These are phyloP conservation scores for Dryas octopetala DNA, from an alignment of 306 rosid species.

Conservation along the genomic window DNA sequence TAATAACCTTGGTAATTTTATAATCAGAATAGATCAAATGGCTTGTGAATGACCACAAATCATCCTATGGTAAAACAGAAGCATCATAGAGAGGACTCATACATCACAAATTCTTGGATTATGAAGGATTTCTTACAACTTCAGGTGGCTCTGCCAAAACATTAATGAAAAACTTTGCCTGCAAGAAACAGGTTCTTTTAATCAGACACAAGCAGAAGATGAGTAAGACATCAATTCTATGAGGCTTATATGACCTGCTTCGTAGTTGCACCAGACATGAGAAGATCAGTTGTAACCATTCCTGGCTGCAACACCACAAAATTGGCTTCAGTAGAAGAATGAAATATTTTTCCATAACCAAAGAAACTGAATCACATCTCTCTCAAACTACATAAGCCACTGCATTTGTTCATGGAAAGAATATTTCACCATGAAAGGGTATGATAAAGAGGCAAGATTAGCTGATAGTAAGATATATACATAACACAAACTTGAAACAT, in stretches of 20 bases:
- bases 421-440: not conserved
- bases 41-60: not conserved
- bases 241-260: slow-evolving; percentile 62
- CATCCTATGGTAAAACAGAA: not conserved
- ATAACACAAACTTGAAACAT: not conserved
- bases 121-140: slow-evolving; percentile 59
- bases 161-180: slow-evolving; percentile 98
- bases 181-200: slow-evolving; percentile 27
- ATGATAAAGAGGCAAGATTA: not conserved
- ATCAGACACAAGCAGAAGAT: slow-evolving; percentile 11
- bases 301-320: slow-evolving; percentile 72
- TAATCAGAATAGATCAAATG: slow-evolving; percentile 1
- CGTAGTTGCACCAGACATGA: slow-evolving; percentile 92
- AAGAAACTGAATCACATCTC: not conserved
- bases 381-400: not conserved
- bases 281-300: slow-evolving; percentile 99
- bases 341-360: not conserved
- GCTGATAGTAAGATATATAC: not conserved
- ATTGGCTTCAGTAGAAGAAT: not conserved
- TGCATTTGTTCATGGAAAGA: not conserved
- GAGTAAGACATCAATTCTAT: not conserved
- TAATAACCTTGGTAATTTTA: not conserved
- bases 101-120: slow-evolving; percentile 6
- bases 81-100: not conserved
- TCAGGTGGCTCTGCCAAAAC: slow-evolving; percentile 96